Conservation (phyloP, 371 early-diverging fungal genomes). For the Rhizopus sp. region DNA sequence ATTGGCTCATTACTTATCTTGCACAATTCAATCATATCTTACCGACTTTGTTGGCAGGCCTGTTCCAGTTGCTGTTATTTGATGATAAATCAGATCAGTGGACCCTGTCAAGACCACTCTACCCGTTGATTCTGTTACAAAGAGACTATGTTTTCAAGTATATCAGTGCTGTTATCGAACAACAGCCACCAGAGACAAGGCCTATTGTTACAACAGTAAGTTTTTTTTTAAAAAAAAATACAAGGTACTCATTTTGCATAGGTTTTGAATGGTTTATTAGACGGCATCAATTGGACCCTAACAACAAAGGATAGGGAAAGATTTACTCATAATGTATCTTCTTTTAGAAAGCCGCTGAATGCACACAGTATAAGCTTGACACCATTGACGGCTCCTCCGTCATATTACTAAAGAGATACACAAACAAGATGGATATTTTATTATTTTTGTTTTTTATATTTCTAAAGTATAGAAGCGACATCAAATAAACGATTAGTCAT, state of each 20-base stretch:
- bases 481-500: not conserved
- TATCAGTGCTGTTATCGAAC: constrained; percentile 63
- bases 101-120: constrained; percentile 81
- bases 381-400: constrained; percentile 29
- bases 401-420: constrained; percentile 14
- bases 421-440: not conserved
- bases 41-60: constrained; percentile 59
- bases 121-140: constrained; percentile 76
- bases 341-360: constrained; percentile 65
- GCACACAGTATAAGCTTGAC: constrained; percentile 56
- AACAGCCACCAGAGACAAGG: constrained; percentile 74
- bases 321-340: constrained; percentile 77
- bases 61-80: constrained; percentile 77
- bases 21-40: constrained; percentile 59
- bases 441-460: not conserved
- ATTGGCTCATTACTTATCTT: constrained; percentile 53
- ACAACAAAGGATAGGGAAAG: constrained; percentile 71
- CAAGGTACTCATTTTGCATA: constrained; percentile 14
- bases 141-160: constrained; percentile 73
- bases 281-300: constrained; percentile 68
- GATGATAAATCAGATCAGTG: constrained; percentile 83
- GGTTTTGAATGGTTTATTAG: constrained; percentile 63
- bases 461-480: not conserved
- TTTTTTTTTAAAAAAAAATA: no score
- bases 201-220: constrained; percentile 66